Evolutionary conservation across 2,329 filamentous ascomycete species (phyloP), one percentile per base, ranked within the genome.

Genomic region (Aspergillus thermomutatus): DNA sequence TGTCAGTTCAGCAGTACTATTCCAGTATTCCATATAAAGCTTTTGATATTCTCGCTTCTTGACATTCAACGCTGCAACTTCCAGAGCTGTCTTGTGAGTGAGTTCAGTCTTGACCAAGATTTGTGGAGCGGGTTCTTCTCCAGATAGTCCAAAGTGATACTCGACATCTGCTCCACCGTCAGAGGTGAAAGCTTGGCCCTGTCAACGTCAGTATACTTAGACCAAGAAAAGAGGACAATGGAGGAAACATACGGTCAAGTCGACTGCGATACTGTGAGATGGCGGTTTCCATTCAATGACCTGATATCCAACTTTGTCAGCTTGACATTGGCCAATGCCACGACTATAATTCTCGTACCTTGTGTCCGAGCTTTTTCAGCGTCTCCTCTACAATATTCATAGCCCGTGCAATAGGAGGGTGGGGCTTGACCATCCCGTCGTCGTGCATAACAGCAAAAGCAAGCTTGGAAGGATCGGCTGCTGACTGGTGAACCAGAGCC

Each of bases 21-120:
- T 86, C 85, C 84, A 87, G 64, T 86, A 87, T 52, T 87, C 84
- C 69, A 85, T 79, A 60, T 87, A 88, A 19, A 76, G 70, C 56
- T 82, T 82, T 63, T 86, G 82, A 50, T 79, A 82, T 26, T 81
- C 75, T 1, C 84, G 76, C 56, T 83, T 83, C 17, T 72, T 69
- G 1, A 86, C 69, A 5, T 86, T 87, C 49, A 79, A 62, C 2
- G 69, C 73, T 48, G 79, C 76, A 52, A 82, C 76, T 25, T 78
- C 71, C 4, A 63, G 69, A 0, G 77, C 78, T 46, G 63, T 79
- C 57, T 60, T 74, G 66, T 80, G 66, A 64, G 65, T 6, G 63
- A 58, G 50, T 65, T 68, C 43, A 34, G 63, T 55, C 10, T 71
- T 45, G 51, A 73, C 56, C 55, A 80, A 74, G 1, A 75, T 57